phyloP scores from a whole-genome alignment of 2,329 filamentous ascomycete species.

The Botryotinia convoluta region DNA sequence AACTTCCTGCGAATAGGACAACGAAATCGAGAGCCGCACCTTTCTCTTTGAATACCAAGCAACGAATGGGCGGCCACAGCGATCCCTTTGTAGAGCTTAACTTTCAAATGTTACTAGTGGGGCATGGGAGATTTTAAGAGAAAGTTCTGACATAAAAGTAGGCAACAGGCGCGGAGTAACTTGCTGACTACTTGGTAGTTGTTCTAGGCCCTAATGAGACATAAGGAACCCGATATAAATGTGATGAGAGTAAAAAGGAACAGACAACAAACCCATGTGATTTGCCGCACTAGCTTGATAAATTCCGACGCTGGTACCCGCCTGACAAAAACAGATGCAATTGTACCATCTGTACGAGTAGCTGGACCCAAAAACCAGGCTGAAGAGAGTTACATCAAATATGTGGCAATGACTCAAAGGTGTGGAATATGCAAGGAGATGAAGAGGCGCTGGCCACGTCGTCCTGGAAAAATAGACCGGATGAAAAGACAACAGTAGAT shows the following conservation, averaged over 20 bases:
- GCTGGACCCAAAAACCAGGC: background rate
- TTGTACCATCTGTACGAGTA: background rate
- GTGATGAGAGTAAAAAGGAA: background rate
- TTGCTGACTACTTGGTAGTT: background rate
- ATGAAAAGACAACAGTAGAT: background rate
- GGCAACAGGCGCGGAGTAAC: slow-evolving; percentile 6
- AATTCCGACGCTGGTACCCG: background rate
- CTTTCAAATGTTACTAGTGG: background rate
- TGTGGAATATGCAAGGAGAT: slow-evolving; percentile 4
- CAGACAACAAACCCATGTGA: background rate
- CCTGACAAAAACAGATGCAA: background rate
- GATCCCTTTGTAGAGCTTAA: background rate
- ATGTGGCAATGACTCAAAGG: slow-evolving; percentile 3
- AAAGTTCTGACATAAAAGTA: background rate
- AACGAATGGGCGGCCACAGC: background rate
- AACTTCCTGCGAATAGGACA: background rate
- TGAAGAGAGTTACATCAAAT: background rate
- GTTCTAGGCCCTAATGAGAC: background rate
- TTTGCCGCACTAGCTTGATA: background rate
- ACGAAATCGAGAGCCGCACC: slow-evolving; percentile 3
- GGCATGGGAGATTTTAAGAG: background rate
- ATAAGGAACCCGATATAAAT: background rate
- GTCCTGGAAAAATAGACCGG: background rate
- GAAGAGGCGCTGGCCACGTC: slow-evolving; percentile 16
- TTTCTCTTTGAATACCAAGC: background rate